These are phyloP conservation scores for Apiotrichum domesticum DNA, from an alignment of 1,284 basidiomycete species.

Conservation along the genomic window DNA sequence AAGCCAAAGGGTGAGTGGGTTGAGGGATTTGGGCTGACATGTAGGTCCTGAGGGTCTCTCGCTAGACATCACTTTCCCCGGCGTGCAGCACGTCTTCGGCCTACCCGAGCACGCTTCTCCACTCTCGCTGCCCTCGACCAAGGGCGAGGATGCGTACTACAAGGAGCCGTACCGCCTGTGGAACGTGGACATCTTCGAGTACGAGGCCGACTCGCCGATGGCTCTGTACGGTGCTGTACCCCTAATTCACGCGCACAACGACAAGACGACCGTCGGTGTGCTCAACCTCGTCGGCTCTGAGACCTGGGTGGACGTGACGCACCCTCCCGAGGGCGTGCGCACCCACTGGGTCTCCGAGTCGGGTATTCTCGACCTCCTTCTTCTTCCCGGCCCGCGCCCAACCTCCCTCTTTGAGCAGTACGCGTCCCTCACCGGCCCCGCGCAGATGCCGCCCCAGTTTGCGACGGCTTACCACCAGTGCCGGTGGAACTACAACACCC, in stretches of 20 bases:
- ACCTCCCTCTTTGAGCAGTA: conserved; percentile 79
- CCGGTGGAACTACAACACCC: conserved; percentile 95
- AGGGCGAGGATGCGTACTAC: conserved; percentile 55
- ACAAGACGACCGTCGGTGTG: conserved; percentile 72
- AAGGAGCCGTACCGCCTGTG: conserved; percentile 90
- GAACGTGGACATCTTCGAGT: conserved; percentile 97
- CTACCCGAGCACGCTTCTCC: conserved; percentile 95
- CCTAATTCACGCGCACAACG: conserved; percentile 84
- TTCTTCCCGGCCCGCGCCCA: conserved; percentile 83
- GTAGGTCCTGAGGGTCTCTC: conserved; percentile 88
- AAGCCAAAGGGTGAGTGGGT: conserved; percentile 79
- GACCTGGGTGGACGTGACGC: conserved; percentile 88
- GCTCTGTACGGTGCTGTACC: conserved; percentile 89
- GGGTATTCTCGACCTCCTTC: conserved; percentile 88
- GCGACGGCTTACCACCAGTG: conserved; percentile 95
- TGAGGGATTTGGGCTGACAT: too few species aligned
- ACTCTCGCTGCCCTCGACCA: conserved; percentile 77
- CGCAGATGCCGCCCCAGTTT: conserved; percentile 83
- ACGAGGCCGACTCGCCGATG: conserved; percentile 83
- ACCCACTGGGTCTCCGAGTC: conserved; percentile 98
- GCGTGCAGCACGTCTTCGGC: conserved; percentile 82
- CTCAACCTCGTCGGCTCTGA: conserved; percentile 90
- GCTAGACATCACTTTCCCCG: conserved; percentile 88
- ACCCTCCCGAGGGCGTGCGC: conserved; percentile 57
- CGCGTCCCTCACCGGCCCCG: conserved; percentile 73